Evolutionary conservation across 345 rosid species (phyloP).

Genomic region (Moringa oleifera): DNA sequence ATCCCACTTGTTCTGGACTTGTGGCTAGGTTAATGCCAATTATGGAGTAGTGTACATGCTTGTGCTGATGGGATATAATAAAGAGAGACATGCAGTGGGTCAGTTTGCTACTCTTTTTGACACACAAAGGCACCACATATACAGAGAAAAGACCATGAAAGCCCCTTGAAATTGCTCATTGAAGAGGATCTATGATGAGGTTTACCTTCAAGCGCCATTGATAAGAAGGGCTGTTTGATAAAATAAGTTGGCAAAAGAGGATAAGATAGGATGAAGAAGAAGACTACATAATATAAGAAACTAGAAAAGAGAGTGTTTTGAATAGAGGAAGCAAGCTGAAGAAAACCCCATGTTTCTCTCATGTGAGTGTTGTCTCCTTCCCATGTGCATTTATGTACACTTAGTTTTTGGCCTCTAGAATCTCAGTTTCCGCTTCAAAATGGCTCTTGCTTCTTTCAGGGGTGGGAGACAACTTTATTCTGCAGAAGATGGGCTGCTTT

Average conservation of each 20-base stretch:
- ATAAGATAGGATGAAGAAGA: too few relatives aligned
- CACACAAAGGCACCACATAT: not conserved
- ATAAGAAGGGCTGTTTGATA: not conserved
- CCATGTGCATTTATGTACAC: constrained; percentile 31
- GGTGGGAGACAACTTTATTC: too few relatives aligned
- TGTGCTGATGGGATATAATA: not conserved
- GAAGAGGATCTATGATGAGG: too few relatives aligned
- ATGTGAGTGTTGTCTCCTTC: constrained; percentile 30
- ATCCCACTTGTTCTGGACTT: not conserved
- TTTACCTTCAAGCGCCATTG: too few relatives aligned
- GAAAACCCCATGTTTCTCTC: constrained; percentile 24
- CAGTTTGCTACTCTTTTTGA: not conserved
- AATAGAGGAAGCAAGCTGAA: constrained; percentile 14
- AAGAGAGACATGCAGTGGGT: not conserved
- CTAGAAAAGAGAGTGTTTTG: not conserved
- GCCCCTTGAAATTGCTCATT: too few relatives aligned
- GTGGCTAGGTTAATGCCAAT: not conserved
- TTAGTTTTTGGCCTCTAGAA: too few relatives aligned
- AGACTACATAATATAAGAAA: not conserved
- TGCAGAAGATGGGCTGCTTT: too few relatives aligned
- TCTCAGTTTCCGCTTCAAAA: too few relatives aligned
- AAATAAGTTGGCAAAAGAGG: not conserved
- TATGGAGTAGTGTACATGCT: too few relatives aligned
- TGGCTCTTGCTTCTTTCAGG: too few relatives aligned
- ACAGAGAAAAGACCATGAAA: too few relatives aligned